phyloP scores from a whole-genome alignment of 2,329 filamentous ascomycete genomes.

The Orbilia javanica region DNA sequence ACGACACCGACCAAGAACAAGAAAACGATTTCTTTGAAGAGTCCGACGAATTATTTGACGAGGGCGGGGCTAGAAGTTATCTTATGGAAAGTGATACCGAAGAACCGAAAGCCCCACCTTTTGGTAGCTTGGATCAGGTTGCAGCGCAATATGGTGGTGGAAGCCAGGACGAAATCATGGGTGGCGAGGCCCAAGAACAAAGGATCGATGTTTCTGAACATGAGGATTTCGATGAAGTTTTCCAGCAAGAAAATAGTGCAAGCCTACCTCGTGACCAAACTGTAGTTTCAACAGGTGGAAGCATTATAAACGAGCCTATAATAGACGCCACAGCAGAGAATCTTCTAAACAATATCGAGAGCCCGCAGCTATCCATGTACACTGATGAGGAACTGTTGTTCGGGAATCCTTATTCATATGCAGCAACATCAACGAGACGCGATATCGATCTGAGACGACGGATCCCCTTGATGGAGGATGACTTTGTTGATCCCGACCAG shows the following conservation, averaged over 20 bases:
- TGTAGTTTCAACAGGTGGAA: not conserved
- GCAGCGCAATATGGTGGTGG: no score
- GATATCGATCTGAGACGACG: not conserved
- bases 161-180: no score
- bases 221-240: not conserved
- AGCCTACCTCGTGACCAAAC: not conserved
- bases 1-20: no score
- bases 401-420: not conserved
- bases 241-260: not conserved
- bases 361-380: not conserved
- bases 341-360: not conserved
- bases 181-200: not conserved
- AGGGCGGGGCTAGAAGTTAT: not conserved
- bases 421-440: not conserved
- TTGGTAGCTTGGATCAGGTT: no score
- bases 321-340: not conserved
- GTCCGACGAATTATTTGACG: not conserved
- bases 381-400: not conserved
- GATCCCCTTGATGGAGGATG: not conserved
- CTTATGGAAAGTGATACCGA: not conserved
- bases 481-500: not conserved
- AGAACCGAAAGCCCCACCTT: no score
- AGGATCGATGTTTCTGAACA: not conserved
- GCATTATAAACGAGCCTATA: no score
- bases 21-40: not conserved